phyloP scores from a whole-genome alignment of 345 rosid species.

The Salix viminalis region DNA sequence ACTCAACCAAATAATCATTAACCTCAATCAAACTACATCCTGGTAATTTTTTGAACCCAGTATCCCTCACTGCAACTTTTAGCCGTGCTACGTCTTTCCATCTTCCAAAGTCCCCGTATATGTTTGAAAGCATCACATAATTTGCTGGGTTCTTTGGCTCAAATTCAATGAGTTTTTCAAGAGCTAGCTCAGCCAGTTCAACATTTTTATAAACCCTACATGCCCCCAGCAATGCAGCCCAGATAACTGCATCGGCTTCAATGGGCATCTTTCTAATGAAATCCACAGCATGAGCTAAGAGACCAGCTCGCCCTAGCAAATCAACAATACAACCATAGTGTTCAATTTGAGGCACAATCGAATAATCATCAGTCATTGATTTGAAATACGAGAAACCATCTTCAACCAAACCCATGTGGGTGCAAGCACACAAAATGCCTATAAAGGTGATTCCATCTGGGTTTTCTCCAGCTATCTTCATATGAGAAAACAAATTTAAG shows the following conservation, averaged over 20 bases:
- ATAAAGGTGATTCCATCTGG: conserved; percentile 77
- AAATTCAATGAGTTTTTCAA: conserved; percentile 48
- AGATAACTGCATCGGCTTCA: conserved; percentile 74
- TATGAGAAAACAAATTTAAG: conserved; percentile 49
- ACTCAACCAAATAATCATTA: conserved; percentile 53
- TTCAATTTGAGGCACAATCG: conserved; percentile 63
- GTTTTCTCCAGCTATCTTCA: conserved; percentile 44
- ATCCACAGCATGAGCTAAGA: conserved; percentile 61
- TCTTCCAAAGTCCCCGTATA: conserved; percentile 64
- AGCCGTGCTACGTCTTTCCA: conserved; percentile 68
- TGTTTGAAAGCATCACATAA: conserved; percentile 67
- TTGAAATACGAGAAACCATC: conserved; percentile 61
- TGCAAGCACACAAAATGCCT: conserved; percentile 63
- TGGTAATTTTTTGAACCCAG: conserved; percentile 63
- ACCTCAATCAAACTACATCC: conserved; percentile 81
- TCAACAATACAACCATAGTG: conserved; percentile 88
- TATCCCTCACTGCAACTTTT: conserved; percentile 78
- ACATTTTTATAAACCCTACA: conserved; percentile 69
- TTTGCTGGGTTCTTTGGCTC: conserved; percentile 75
- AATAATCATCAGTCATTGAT: conserved; percentile 60
- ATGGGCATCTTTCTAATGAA: conserved; percentile 59
- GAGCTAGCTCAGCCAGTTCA: conserved; percentile 65
- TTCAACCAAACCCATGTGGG: conserved; percentile 68
- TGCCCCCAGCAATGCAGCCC: conserved; percentile 77
- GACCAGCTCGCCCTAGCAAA: conserved; percentile 73